phyloP scores from a whole-genome alignment of 257 asterid species.

The Solanum pimpinellifolium region DNA sequence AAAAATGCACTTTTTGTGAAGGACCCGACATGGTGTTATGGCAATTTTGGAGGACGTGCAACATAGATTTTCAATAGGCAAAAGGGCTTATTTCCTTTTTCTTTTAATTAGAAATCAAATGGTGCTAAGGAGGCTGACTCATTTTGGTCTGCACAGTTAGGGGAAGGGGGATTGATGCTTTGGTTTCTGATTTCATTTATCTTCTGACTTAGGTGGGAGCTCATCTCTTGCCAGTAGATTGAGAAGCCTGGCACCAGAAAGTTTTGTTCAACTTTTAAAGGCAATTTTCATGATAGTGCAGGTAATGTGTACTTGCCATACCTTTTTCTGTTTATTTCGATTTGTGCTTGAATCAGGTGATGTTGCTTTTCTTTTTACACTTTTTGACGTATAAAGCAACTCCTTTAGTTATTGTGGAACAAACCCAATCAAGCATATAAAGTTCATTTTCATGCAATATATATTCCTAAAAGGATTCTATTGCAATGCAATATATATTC shows the following conservation, averaged over 20 bases:
- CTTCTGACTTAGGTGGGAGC: conserved; percentile 60
- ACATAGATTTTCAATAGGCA: neutral
- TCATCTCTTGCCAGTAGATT: conserved; percentile 84
- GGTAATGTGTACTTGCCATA: conserved; percentile 57
- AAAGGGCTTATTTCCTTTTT: neutral
- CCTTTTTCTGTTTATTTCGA: neutral
- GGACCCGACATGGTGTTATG: neutral
- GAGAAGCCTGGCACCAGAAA: conserved; percentile 77
- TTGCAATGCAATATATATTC: too few relatives aligned
- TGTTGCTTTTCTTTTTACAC: neutral
- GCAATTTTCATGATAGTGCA: conserved; percentile 80
- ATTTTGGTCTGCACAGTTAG: neutral
- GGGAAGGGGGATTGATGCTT: neutral
- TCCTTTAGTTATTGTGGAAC: neutral
- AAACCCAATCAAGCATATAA: neutral
- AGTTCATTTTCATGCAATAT: neutral
- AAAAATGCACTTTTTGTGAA: neutral
- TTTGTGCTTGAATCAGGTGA: neutral
- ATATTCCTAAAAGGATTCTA: neutral
- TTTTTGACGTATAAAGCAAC: neutral
- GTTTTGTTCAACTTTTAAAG: conserved; percentile 80
- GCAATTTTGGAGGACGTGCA: neutral
- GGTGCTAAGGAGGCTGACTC: neutral
- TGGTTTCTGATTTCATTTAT: neutral
- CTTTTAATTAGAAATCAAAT: neutral